Evolutionary conservation across 176 grass and related monocot species (phyloP).

Genomic region (Triticum monococcum): DNA sequence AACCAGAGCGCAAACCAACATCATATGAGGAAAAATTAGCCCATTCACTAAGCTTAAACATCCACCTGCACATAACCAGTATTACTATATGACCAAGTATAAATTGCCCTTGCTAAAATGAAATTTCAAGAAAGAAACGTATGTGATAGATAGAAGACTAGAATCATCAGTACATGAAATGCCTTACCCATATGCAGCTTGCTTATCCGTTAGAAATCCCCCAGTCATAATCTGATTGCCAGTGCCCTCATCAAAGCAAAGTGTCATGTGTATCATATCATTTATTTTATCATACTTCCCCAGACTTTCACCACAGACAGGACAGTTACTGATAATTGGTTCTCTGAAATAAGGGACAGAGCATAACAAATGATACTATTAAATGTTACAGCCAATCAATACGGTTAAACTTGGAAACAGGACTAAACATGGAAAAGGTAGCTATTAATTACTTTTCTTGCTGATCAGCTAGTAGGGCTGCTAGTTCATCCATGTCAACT

Average conservation of each 20-base stretch:
- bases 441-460: constrained; percentile 72
- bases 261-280: constrained; percentile 97
- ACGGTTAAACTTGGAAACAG: constrained; percentile 21
- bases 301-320: constrained; percentile 93
- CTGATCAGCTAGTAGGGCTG: constrained; percentile 72
- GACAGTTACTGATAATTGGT: constrained; percentile 89
- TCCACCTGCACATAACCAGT: constrained; percentile 63
- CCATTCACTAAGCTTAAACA: constrained; percentile 99
- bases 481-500: constrained; percentile 95
- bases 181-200: constrained; percentile 90
- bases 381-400: background rate
- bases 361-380: background rate
- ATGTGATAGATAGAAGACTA: background rate
- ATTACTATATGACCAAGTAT: constrained; percentile 27
- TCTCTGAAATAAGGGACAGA: constrained; percentile 61
- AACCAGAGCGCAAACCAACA: constrained; percentile 88
- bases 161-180: constrained; percentile 9
- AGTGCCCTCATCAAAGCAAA: constrained; percentile 99
- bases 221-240: constrained; percentile 97
- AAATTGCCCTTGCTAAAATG: constrained; percentile 5
- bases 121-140: constrained; percentile 12
- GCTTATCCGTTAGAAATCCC: constrained; percentile 93
- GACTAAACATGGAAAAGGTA: constrained; percentile 24
- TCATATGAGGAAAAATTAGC: constrained; percentile 83
- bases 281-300: constrained; percentile 91